Conservation (phyloP, 2,329 filamentous ascomycete genomes). For the Pseudogymnoascus sp. region DNA sequence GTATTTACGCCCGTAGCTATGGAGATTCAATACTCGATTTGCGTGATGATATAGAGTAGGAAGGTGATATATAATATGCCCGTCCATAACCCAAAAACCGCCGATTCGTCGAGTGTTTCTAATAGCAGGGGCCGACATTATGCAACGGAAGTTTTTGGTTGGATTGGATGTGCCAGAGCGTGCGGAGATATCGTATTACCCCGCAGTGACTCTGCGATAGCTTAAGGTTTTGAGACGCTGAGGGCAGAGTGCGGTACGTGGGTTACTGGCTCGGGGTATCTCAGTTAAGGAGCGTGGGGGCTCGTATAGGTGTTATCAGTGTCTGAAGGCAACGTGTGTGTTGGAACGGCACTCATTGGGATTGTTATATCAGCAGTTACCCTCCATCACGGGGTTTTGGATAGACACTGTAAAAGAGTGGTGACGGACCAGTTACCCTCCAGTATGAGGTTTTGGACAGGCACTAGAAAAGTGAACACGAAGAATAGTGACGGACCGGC, state of each 20-base stretch:
- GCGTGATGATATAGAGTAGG: not conserved
- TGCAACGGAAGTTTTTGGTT: not conserved
- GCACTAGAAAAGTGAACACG: too few relatives aligned
- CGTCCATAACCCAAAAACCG: not conserved
- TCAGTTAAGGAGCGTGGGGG: not conserved
- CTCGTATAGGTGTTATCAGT: not conserved
- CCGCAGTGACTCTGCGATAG: not conserved
- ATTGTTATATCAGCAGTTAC: too few relatives aligned
- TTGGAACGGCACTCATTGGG: not conserved
- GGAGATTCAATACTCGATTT: not conserved
- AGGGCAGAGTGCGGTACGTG: not conserved
- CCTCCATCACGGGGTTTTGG: too few relatives aligned
- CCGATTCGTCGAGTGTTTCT: not conserved
- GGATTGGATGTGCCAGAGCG: not conserved
- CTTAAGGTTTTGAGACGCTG: not conserved
- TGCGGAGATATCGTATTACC: not conserved
- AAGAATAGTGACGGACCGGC: not conserved
- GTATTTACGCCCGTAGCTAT: not conserved
- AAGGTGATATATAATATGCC: not conserved
- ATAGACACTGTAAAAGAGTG: too few relatives aligned
- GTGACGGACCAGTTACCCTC: not conserved
- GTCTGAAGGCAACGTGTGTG: not conserved
- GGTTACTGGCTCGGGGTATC: not conserved
- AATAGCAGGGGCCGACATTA: not conserved
- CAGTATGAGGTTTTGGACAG: too few relatives aligned